Evolutionary conservation across 2,329 filamentous ascomycete genomes (phyloP), one percentile per base, ranked within the genome.

Genomic region (Apiospora hydei): DNA sequence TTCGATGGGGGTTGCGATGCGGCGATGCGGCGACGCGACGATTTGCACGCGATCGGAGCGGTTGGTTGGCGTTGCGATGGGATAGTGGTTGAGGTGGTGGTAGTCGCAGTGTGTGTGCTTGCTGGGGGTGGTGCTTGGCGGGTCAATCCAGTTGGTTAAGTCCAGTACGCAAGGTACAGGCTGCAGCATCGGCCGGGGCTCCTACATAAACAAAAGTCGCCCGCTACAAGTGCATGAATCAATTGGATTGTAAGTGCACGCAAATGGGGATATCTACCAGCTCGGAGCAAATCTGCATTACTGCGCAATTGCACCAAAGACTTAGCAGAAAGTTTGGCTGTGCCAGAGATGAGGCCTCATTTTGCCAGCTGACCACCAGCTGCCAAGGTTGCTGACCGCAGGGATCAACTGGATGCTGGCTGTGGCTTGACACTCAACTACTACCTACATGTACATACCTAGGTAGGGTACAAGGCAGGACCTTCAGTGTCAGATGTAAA

Each of bases 41-140:
- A 69, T 46, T 46, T 69, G 44, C 47, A 47, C 67, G 67, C 67
- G 67, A 49, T 69, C 67, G 43, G 67, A 30, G 67, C 44, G 26
- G 67, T 49, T 69, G 44, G 67, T 49, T 69, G 67, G 67, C 57
- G 57, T 64, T 64, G 57, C 57, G 57, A 64, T 64, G 57, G 11
- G 57, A 64, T 64, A 64, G 57, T 41, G 57, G 74, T 75, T 76
- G 73, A 72, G 74, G 72, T 75, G 74, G 67, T 75, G 72, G 57
- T 41, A 64, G 57, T 64, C 57, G 57, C 34, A 41, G 34, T 64
- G 57, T 24, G 49, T 64, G 30, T 64, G 57, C 57, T 64, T 41
- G 57, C 57, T 49, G 46, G 57, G 57, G 57, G 57, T 34, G 34
- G 21, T 41, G 57, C 57, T 64, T 64, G 57, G 57, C 57, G 57